Base-by-base conservation (phyloP, 2,329 filamentous ascomycete genomes). In the Pyrenophora seminiperda region DNA sequence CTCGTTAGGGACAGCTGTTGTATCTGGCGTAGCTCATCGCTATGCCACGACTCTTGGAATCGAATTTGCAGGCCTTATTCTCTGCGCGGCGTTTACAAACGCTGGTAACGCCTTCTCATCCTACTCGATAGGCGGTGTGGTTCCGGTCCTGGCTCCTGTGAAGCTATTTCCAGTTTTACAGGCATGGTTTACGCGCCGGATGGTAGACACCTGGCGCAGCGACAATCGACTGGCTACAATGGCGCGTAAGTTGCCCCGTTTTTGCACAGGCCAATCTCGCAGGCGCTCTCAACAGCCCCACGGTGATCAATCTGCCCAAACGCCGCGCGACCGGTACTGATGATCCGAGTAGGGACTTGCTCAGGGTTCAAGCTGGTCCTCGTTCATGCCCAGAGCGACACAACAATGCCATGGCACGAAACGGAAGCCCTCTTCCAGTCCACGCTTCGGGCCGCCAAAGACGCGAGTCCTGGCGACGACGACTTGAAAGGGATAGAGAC, bases 1-100 rank as follows among this genome's bases (percentile, higher is more conserved):
- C 59, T 95, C 90, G 62, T 80, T 97, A 0, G 93, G 93, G 7
- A 96, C 93, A 0, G 93, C 90, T 0, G 90, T 97, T 1, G 84
- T 86, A 4, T 83, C 85, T 19, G 92, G 84, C 4, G 85, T 90
- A 1, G 86, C 84, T 5, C 85, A 95, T 65, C 81, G 83, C 37
- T 93, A 89, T 63, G 81, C 83, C 11, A 66, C 73, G n/a, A 62
- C 66, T 3, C 51, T 61, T 11, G 47, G 53, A 6, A 83, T 87
- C 2, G 85, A 90, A 20, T 95, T 96, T 64, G 90, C 89, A 1
- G 89, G 90, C 10, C 78, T 96, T 1, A 80, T 96, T 14, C 81
- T 96, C 7, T 83, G 95, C 7, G 88, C 91, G 1, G 85, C 85
- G 1, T 97, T 97, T 75, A 88, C 85, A 34, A 87, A 86, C 56